Evolutionary conservation across 2,329 filamentous ascomycete genomes (phyloP).

Genomic region (Epichloe scottii): DNA sequence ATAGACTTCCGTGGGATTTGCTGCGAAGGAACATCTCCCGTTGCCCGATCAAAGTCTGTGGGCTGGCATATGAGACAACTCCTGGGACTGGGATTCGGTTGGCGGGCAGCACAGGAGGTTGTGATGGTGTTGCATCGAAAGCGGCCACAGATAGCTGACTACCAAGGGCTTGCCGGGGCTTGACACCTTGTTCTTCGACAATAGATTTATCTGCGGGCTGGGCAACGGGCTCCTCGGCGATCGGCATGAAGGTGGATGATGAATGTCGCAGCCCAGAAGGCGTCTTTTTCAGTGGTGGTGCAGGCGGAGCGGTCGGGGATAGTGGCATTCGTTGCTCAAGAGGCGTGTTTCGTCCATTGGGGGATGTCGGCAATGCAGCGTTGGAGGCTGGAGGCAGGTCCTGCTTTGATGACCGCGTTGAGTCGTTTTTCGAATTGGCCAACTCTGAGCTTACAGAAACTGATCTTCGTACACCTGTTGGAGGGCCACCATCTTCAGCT

Average conservation of each 20-base stretch:
- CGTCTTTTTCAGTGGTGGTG: slow-evolving; percentile 11
- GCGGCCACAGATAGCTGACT: slow-evolving; percentile 11
- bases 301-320: background rate
- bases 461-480: slow-evolving; percentile 16
- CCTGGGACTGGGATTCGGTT: slow-evolving; percentile 25
- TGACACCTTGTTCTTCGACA: slow-evolving; percentile 3
- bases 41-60: slow-evolving; percentile 43
- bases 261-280: slow-evolving; percentile 12
- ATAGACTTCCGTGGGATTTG: slow-evolving; percentile 33
- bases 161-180: slow-evolving; percentile 3
- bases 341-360: background rate
- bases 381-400: slow-evolving; percentile 11
- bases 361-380: background rate
- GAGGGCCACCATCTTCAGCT: slow-evolving; percentile 34
- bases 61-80: slow-evolving; percentile 36
- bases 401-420: slow-evolving; percentile 12
- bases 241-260: slow-evolving; percentile 23
- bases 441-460: slow-evolving; percentile 16
- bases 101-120: background rate
- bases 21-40: slow-evolving; percentile 41
- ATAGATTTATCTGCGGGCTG: slow-evolving; percentile 8
- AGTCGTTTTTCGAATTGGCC: slow-evolving; percentile 7
- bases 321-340: background rate
- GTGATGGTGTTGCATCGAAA: slow-evolving; percentile 9
- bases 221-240: slow-evolving; percentile 28